phyloP scores from a whole-genome alignment of 1,139 yeast species.

The Magnusiomyces tetraspermus region DNA sequence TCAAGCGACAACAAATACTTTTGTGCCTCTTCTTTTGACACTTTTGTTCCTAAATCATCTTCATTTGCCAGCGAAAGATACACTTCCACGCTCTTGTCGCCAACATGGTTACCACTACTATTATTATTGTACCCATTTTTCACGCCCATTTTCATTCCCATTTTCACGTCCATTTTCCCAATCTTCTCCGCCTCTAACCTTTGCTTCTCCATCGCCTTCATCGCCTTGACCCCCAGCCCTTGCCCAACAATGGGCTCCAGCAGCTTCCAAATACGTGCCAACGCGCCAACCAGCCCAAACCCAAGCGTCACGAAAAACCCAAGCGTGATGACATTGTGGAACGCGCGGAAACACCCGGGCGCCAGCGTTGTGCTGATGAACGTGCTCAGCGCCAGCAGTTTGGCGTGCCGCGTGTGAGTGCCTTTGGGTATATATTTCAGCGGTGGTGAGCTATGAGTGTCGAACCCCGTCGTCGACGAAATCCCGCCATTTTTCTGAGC shows the following conservation, averaged over 20 bases:
- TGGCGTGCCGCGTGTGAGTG: background rate
- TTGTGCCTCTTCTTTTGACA: background rate
- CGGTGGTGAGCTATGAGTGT: background rate
- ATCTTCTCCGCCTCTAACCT: background rate
- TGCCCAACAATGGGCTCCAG: background rate
- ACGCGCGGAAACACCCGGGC: conserved; percentile 1
- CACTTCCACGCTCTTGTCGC: no score
- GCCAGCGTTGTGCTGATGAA: background rate
- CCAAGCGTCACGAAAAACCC: conserved; percentile 3
- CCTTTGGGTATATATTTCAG: conserved; percentile 2
- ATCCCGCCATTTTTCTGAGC: background rate
- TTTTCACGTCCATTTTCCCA: no score
- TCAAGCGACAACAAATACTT: background rate
- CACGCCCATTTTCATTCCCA: no score
- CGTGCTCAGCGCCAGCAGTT: background rate
- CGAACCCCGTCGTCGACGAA: no score
- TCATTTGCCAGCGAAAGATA: background rate
- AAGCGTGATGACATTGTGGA: background rate
- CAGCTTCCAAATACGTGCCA: background rate
- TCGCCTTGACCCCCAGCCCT: background rate
- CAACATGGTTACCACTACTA: no score
- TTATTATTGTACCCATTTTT: no score
- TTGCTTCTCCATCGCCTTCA: background rate
- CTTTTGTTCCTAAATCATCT: background rate
- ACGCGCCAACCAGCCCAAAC: background rate